A percentile compares a stretch with the other conserved stretches of the same genome.
These are phyloP conservation scores for Trichoderma aggressivum DNA, from an alignment of 2,329 filamentous ascomycete genomes.

Conservation along the genomic window DNA sequence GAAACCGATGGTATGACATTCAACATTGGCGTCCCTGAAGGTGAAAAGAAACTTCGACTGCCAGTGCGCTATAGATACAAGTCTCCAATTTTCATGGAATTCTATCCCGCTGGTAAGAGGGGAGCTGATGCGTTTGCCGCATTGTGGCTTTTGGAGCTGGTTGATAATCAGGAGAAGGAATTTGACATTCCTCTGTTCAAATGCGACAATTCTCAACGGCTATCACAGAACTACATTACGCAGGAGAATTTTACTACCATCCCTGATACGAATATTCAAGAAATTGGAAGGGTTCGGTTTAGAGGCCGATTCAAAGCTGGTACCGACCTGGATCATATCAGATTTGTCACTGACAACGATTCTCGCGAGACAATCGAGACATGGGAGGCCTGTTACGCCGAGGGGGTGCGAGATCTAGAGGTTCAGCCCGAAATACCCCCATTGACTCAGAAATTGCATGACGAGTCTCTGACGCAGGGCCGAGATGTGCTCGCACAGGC, in stretches of 20 bases:
- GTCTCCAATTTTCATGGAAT: conserved; percentile 84
- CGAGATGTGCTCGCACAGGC: conserved; percentile 76
- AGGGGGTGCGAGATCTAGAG: conserved; percentile 72
- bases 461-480: conserved; percentile 73
- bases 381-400: conserved; percentile 87
- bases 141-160: conserved; percentile 81
- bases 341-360: conserved; percentile 82
- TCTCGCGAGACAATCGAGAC: conserved; percentile 89
- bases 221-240: conserved; percentile 91
- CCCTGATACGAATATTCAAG: conserved; percentile 72
- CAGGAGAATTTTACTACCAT: conserved; percentile 67
- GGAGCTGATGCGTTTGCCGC: conserved; percentile 71
- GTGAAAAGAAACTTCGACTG: conserved; percentile 57
- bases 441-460: conserved; percentile 71
- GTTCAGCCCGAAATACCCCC: conserved; percentile 73
- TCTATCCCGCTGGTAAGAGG: conserved; percentile 67
- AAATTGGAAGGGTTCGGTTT: conserved; percentile 80
- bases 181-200: conserved; percentile 91
- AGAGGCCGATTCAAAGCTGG: conserved; percentile 81
- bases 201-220: conserved; percentile 68
- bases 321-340: conserved; percentile 79
- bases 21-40: conserved; percentile 44
- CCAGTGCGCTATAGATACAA: conserved; percentile 90
- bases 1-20: conserved; percentile 53
- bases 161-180: conserved; percentile 72